Conservation (phyloP, 768 basidiomycete species). For the Phallus indusiatus region DNA sequence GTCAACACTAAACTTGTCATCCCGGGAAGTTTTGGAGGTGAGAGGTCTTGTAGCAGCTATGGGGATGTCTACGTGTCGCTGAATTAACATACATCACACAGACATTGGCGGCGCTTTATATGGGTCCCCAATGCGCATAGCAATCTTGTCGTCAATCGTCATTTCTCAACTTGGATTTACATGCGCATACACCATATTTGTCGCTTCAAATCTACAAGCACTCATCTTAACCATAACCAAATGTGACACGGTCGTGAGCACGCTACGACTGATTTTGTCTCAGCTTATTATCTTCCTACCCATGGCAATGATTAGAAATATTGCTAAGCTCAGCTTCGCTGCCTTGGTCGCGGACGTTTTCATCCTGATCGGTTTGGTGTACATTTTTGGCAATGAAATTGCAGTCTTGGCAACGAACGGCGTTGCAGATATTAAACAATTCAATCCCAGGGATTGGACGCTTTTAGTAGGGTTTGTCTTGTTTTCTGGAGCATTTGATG, state of each 20-base stretch:
- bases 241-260: slow-evolving; percentile 56
- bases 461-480: slow-evolving; percentile 73
- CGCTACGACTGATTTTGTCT: slow-evolving; percentile 68
- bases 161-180: slow-evolving; percentile 88
- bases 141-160: slow-evolving; percentile 80
- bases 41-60: slow-evolving; percentile 16
- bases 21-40: slow-evolving; percentile 89
- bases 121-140: slow-evolving; percentile 86
- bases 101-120: slow-evolving; percentile 92
- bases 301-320: slow-evolving; percentile 78
- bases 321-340: slow-evolving; percentile 89
- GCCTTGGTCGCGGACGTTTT: slow-evolving; percentile 92
- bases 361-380: slow-evolving; percentile 80
- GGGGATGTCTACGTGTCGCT: neutral
- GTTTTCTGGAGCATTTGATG: neutral
- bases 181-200: slow-evolving; percentile 90
- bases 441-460: slow-evolving; percentile 86
- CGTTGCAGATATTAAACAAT: slow-evolving; percentile 69
- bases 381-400: slow-evolving; percentile 84
- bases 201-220: slow-evolving; percentile 85
- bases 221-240: slow-evolving; percentile 76
- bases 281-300: slow-evolving; percentile 87
- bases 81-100: slow-evolving; percentile 19
- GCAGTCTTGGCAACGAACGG: slow-evolving; percentile 57
- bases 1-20: slow-evolving; percentile 82